Evolutionary conservation across 2,329 filamentous ascomycete genomes (phyloP), one percentile per base, ranked within the genome.

Genomic region (Arthrocladium fulminans): DNA sequence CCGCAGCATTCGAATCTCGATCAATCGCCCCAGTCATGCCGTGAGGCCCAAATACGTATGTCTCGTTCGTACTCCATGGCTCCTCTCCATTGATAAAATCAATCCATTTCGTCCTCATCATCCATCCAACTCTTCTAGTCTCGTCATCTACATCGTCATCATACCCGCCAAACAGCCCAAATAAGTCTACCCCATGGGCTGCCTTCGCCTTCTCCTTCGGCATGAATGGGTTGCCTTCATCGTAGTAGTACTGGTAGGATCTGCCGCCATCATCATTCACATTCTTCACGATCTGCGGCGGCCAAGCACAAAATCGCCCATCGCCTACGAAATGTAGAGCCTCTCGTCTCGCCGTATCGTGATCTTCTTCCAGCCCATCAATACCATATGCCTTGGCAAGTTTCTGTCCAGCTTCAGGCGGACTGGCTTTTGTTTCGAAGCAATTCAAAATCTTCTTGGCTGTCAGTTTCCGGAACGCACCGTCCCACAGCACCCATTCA

Each of bases 91-190:
- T 47, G 17, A 47, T 34, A 23, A 40, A 47, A 13, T 40, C 37
- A 20, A 47, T 47, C 45, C 45, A 47, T 30, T 47, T 47, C 22
- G 23, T 32, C 8, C 45, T 15, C 27, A 47, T 19, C 20, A 30
- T 41, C 3, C 23, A 8, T 15, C 45, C 45, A 27, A 47, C 45
- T 9, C 25, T 9, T 40, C 25, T 12, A 12, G 27, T 40, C 15
- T 40, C 45, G 24, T 41, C 34, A 23, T 41, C 30, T 3, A 47
- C 8, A 6, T 22, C 29, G 3, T 9, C 34, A 41, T 47, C 45
- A 25, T 40, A 47, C 2, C 45, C 45, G 12, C 45, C 45, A 41
- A 47, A 47, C 8, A 41, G 12, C 6, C 9, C 34, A 19, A 47
- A 29, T 9, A 47, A 23, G 20, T 47, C 45, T 4, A 47, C 45